Base-by-base conservation (phyloP, 2,329 filamentous ascomycete genomes). In the Thelonectria rubi region DNA sequence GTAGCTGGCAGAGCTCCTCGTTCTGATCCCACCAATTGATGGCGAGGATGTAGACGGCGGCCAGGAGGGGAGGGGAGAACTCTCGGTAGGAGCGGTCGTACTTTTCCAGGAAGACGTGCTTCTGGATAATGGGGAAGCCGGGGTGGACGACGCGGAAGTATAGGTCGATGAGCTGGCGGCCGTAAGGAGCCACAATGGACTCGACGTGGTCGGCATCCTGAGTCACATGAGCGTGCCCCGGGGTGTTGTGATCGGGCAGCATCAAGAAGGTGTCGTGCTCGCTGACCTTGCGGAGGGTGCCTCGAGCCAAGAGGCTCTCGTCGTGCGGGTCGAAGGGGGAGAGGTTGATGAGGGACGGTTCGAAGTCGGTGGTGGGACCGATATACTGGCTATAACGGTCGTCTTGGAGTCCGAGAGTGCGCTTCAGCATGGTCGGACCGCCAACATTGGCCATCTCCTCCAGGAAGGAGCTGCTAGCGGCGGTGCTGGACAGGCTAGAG, bases 1-100 rank as follows among this genome's bases (percentile, higher is more conserved):
- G 86, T 21, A 86, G 80, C 18, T 81, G 80, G 40, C 87, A 85
- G 21, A 94, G 82, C 20, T 88, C 86, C 17, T 88, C 85, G 64
- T 88, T 90, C 64, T 91, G 84, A 53, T 92, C 88, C 88, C 93
- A 95, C 89, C 93, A 97, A 75, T 94, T 93, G 71, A 96, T 85
- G 9, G 93, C 92, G 21, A 97, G 81, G 21, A 97, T 87, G 72
- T 97, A 95, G 69, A 96, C 88, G 55, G 91, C 91, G 32, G 91
- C 91, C 15, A 96, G 82, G 24, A 95, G 80, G 11, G 91, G 86
- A 1, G 92, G 91, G 14, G 91, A 89, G 72, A 94, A 91, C 67
- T 91, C 88, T 55, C 86, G 85, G 69, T 91, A 87, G 43, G 88
- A 88, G 68, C 88, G 85, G 50, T 88, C 86, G 78, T 94, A 92